Evolutionary conservation across 257 asterid species (phyloP), one percentile per base, ranked within the genome.

Genomic region (Marsdenia floribunda): DNA sequence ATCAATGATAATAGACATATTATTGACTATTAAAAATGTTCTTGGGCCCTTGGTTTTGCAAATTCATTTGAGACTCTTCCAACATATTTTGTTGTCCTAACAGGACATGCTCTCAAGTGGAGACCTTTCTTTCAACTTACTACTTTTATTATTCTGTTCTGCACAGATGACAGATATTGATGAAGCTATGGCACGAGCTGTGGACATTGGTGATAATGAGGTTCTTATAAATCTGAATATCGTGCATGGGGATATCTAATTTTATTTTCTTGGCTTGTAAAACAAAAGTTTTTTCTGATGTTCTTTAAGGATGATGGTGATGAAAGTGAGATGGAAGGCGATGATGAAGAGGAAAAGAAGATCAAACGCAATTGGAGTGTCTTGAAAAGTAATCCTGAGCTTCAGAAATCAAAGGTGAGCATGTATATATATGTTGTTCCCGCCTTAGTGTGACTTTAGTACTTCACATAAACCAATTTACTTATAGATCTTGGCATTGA

Each of bases 161-260:
- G 68, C 50, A 76, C 83, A 93, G 96, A 77, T 85, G 82, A 72
- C 92, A 29, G 98, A 93, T 74, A 91, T 91, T 49, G 98, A 93
- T 75, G 98, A 93, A 72, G 97, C 97, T 55, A 88, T 93, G 98
- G 92, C 98, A 37, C 86, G 80, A 73, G 98, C 98, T n/a, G 97
- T 93, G 74, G 97, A 93, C 86, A 93, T 93, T 67, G 98, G 97
- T 52, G 98, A 90, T 82, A 90, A 86, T 64, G 97, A 93, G 77
- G 98, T 91, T 93, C 61, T 74, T 57, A 35, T 57, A 65, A 44
- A 53, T 71, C 61, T 67, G 10, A 46, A 33, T 40, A 4, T 15
- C 65, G 49, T 72, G 42, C 3, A 9, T 54, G 68, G 49, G 63
- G n/a, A 74, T 40, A 40, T 47, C 9, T 44, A 26, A 24, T 46